Percentiles rank a stretch among this genome's conserved stretches.
Evolutionary conservation across 345 rosid genomes (phyloP).

Genomic region (Eucalyptus regnans): DNA sequence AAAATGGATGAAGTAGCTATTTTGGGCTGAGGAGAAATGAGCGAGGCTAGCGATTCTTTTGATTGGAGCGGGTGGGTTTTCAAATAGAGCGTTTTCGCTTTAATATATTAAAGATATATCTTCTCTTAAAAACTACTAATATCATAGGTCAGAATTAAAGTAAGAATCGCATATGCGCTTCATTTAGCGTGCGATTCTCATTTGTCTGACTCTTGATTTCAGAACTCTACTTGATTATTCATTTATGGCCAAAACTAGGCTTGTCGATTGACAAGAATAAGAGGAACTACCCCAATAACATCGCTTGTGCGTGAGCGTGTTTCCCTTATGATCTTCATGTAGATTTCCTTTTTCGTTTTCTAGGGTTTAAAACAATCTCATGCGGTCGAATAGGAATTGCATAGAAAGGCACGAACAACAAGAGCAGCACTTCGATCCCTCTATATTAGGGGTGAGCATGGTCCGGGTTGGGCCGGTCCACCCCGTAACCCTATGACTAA

Average conservation of each 20-base stretch:
- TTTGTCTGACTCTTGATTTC: background rate
- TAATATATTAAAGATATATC: background rate
- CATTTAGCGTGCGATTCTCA: background rate
- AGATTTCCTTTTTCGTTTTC: background rate
- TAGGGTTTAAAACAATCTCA: background rate
- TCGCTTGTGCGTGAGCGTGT: rapidly evolving
- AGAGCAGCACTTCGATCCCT: background rate
- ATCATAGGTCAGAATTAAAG: background rate
- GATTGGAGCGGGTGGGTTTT: background rate
- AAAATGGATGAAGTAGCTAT: background rate
- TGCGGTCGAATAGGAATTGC: background rate
- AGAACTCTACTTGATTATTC: background rate
- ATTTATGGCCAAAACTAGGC: background rate
- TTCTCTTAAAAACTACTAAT: background rate
- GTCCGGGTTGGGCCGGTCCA: no score
- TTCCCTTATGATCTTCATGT: background rate
- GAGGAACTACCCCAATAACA: background rate
- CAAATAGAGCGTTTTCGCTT: background rate
- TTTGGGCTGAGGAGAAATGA: background rate
- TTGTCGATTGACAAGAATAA: background rate
- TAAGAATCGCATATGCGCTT: background rate
- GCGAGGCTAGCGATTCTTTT: background rate
- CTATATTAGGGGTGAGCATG: background rate
- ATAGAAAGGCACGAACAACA: background rate
- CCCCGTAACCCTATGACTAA: no score